A percentile compares a stretch with the other conserved stretches of the same genome.
Conservation (phyloP, 129 eudicot species). For the Erigeron canadensis region DNA sequence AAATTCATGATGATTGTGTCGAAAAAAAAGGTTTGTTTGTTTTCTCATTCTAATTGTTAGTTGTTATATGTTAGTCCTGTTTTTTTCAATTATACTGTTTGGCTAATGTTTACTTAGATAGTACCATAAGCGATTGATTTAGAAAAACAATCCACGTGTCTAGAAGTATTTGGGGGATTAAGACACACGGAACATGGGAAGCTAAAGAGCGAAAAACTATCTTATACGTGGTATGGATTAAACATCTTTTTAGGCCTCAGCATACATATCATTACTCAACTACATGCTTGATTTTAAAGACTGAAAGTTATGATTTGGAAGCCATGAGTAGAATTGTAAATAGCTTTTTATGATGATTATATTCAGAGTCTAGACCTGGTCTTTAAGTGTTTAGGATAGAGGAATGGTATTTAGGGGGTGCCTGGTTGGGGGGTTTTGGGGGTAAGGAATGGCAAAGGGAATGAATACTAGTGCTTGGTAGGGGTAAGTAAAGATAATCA, state of each 20-base stretch:
- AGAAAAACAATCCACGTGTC: too few species aligned
- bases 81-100: not conserved
- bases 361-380: not conserved
- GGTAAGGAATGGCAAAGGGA: too few species aligned
- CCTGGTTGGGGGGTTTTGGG: too few species aligned
- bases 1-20: constrained; percentile 89
- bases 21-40: constrained; percentile 55
- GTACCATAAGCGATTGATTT: not conserved
- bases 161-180: too few species aligned
- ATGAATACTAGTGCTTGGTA: too few species aligned
- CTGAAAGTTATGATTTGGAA: constrained; percentile 6
- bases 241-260: too few species aligned
- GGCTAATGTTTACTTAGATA: not conserved
- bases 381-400: too few species aligned
- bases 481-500: too few species aligned
- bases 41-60: not conserved
- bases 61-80: not conserved
- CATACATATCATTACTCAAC: not conserved
- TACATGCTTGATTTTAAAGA: constrained; percentile 7
- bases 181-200: too few species aligned
- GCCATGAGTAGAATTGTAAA: constrained; percentile 14
- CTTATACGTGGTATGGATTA: too few species aligned
- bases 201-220: too few species aligned
- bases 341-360: constrained; percentile 13
- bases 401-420: too few species aligned